Conservation (phyloP, 2,329 filamentous ascomycete genomes). For the Colletotrichum truncatum region DNA sequence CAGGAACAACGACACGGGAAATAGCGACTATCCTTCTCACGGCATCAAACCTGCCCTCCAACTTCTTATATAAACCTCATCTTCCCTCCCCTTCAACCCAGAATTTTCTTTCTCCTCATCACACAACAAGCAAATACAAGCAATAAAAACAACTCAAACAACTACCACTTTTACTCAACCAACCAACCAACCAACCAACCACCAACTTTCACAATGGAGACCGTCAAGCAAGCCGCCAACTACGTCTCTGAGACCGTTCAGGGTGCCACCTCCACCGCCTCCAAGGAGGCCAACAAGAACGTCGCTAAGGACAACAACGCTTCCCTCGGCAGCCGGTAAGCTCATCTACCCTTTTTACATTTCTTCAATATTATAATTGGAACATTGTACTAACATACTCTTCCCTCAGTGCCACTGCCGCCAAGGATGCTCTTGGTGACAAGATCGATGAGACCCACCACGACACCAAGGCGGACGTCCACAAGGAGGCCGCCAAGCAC, state of each 20-base stretch:
- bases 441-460: constrained; percentile 53
- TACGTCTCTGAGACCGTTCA: constrained; percentile 74
- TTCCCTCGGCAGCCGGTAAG: constrained; percentile 62
- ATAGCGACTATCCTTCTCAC: constrained; percentile 6
- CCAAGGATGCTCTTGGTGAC: constrained; percentile 58
- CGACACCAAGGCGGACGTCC: constrained; percentile 51
- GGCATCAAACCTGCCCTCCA: constrained; percentile 17
- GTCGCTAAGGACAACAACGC: constrained; percentile 71
- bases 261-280: constrained; percentile 62
- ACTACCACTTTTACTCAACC: constrained; percentile 30
- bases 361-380: background rate
- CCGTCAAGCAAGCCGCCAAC: constrained; percentile 70
- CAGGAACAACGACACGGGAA: constrained; percentile 13
- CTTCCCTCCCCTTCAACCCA: constrained; percentile 21
- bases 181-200: constrained; percentile 33
- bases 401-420: constrained; percentile 53
- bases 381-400: constrained; percentile 35
- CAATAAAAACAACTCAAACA: too few species aligned
- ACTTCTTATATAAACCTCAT: constrained; percentile 36
- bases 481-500: constrained; percentile 44
- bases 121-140: constrained; percentile 33
- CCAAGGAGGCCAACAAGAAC: constrained; percentile 77
- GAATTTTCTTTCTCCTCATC: constrained; percentile 27
- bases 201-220: constrained; percentile 57
- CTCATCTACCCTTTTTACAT: background rate